Evolutionary conservation across 2,329 filamentous ascomycete genomes (phyloP).

Genomic region (Lachnellula occidentalis): DNA sequence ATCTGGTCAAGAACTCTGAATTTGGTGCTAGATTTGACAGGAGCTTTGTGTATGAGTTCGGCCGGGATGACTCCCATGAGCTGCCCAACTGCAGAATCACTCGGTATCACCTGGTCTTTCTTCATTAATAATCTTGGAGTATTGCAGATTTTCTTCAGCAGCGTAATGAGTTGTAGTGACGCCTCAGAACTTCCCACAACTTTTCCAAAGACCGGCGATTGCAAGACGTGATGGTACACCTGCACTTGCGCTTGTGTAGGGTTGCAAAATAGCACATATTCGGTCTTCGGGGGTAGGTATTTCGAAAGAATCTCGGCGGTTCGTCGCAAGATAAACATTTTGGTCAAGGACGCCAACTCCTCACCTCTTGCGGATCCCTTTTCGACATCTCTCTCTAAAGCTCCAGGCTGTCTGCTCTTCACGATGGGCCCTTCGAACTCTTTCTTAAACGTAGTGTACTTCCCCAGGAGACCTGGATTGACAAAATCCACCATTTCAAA

Average conservation of each 20-base stretch:
- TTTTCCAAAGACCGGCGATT: conserved; percentile 56
- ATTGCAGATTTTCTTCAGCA: conserved; percentile 71
- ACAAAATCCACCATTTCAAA: conserved; percentile 94
- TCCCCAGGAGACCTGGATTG: conserved; percentile 86
- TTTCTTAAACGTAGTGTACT: conserved; percentile 84
- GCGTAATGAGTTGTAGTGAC: conserved; percentile 63
- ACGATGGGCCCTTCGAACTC: conserved; percentile 91
- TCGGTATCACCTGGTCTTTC: conserved; percentile 33
- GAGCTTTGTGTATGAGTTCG: conserved; percentile 46
- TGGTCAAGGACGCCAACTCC: conserved; percentile 85
- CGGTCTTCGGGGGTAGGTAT: conserved; percentile 85
- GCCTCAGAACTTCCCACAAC: conserved; percentile 57
- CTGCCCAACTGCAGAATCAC: conserved; percentile 33
- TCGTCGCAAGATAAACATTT: conserved; percentile 80
- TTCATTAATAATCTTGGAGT: conserved; percentile 58
- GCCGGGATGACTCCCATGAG: conserved; percentile 49
- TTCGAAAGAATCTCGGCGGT: conserved; percentile 89
- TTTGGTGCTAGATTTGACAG: conserved; percentile 57
- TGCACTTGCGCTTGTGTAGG: conserved; percentile 87
- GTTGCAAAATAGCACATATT: conserved; percentile 91
- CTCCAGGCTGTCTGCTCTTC: conserved; percentile 51
- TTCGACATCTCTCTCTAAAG: conserved; percentile 64
- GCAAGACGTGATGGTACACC: conserved; percentile 67
- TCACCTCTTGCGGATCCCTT: conserved; percentile 69
- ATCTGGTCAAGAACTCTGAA: conserved; percentile 62